These are phyloP conservation scores for Suillus hirtellus DNA, from an alignment of 768 basidiomycete genomes.

Conservation along the genomic window DNA sequence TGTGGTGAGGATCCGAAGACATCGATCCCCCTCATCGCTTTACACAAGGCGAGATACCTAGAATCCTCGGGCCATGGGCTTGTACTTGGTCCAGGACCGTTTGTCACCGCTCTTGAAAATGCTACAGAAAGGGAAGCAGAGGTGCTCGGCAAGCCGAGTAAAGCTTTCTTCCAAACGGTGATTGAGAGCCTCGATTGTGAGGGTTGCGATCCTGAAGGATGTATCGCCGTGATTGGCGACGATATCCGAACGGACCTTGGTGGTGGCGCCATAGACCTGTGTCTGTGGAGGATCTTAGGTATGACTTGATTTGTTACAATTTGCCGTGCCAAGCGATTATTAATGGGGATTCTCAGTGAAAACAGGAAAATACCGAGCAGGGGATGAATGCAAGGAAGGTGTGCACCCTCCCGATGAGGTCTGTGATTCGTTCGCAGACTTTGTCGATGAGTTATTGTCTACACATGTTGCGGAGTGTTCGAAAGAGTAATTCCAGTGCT, in stretches of 20 bases:
- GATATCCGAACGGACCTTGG: constrained; percentile 67
- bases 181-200: constrained; percentile 43
- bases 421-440: constrained; percentile 51
- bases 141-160: constrained; percentile 65
- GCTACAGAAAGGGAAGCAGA: constrained; percentile 49
- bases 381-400: constrained; percentile 49
- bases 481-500: neutral
- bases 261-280: constrained; percentile 57
- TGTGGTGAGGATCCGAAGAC: neutral
- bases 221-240: constrained; percentile 63
- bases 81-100: constrained; percentile 71
- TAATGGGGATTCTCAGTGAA: constrained; percentile 40
- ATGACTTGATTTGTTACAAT: constrained; percentile 8
- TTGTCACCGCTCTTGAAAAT: constrained; percentile 61
- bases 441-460: constrained; percentile 42
- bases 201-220: constrained; percentile 19
- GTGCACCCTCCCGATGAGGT: constrained; percentile 51
- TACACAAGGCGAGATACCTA: constrained; percentile 59
- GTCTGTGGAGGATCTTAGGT: constrained; percentile 67
- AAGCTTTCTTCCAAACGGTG: constrained; percentile 58
- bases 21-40: constrained; percentile 49
- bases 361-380: constrained; percentile 69
- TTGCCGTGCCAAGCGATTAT: constrained; percentile 9
- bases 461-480: neutral
- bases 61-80: constrained; percentile 47